Evolutionary conservation across 768 basidiomycete species (phyloP).

Genomic region (Leucogyrophana mollusca): DNA sequence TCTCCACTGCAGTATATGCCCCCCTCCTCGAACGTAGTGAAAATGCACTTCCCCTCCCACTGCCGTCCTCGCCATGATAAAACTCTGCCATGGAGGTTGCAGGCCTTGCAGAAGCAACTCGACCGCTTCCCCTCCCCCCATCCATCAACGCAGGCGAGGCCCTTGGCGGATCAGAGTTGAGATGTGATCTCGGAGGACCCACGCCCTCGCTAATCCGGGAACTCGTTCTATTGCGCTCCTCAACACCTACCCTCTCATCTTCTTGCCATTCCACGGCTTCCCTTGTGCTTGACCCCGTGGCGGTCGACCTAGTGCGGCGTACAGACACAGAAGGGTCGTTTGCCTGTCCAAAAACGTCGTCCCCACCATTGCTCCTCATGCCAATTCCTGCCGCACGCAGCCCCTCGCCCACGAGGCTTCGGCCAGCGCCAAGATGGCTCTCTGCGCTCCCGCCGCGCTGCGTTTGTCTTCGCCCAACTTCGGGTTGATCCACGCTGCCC

Average conservation of each 20-base stretch:
- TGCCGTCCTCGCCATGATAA: constrained; percentile 23
- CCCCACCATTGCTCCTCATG: constrained; percentile 30
- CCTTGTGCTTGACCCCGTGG: constrained; percentile 3
- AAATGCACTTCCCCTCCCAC: constrained; percentile 9
- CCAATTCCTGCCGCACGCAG: constrained; percentile 70
- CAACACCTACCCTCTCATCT: constrained; percentile 14
- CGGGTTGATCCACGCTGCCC: constrained; percentile 22
- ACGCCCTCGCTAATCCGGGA: constrained; percentile 16
- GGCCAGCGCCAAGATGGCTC: constrained; percentile 49
- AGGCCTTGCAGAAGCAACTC: constrained; percentile 33
- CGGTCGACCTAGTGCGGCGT: constrained; percentile 15
- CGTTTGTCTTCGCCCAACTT: constrained; percentile 50
- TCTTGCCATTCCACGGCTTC: constrained; percentile 25
- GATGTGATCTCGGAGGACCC: constrained; percentile 18
- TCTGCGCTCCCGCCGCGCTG: constrained; percentile 70
- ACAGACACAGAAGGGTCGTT: constrained; percentile 15
- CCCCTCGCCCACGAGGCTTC: constrained; percentile 64
- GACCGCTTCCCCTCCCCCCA: constrained; percentile 20
- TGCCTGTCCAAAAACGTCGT: constrained; percentile 36
- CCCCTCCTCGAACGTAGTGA: constrained; percentile 20
- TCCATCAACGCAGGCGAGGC: constrained; percentile 12
- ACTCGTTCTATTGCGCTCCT: constrained; percentile 22
- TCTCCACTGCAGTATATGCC: constrained; percentile 9
- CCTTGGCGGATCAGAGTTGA: constrained; percentile 25
- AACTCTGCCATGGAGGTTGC: constrained; percentile 59